Evolutionary conservation across 192 early-diverging fungal genomes (phyloP), one percentile per base, ranked within the genome.

Genomic region (Coemansia sp.): DNA sequence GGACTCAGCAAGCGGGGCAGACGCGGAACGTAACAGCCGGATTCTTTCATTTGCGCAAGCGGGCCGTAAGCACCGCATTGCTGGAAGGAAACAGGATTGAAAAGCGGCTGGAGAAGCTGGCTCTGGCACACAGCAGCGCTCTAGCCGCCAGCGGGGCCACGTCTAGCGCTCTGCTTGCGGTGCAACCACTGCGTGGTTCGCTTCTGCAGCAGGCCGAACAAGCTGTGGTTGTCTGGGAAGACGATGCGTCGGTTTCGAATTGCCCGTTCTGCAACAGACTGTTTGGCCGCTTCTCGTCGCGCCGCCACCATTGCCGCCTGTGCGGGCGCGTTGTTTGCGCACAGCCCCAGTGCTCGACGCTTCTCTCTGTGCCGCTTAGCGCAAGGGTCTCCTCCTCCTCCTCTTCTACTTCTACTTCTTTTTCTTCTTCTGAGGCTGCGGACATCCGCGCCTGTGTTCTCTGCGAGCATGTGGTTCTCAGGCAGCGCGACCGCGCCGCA

Each of bases 21-120:
- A 73, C 73, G 15, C 82, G 87, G 17, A 83, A 59, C 36, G 65
- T 74, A 46, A 89, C 89, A 8, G 64, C 80, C 4, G 61, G 66
- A 7, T 89, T 90, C 67, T 62, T 73, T 29, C 78, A 78, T 41
- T 59, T 72, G 61, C 73, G 89, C 53, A 66, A 63, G 35, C 81
- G 76, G 53, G 84, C 85, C 11, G 80, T 85, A 4, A 87, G 86
- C 34, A 72, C 73, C 14, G 84, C 87, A 9, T 85, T 87, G 54
- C 68, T 92, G 36, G 91, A 90, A 59, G 84, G 84, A 5, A 92
- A 90, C 63, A 78, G 89, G 38, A 71, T 90, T 4, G 90, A 91
- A 65, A 88, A 89, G 66, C 82, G 91, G 4, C 67, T 92, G 32
- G 91, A 92, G 76, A 86, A 87, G 62, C 81, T 92, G 43, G 70